Percentiles rank a stretch among this genome's conserved stretches.
These are phyloP conservation scores for Colletotrichum viniferum DNA, from an alignment of 2,329 filamentous ascomycete species.

Conservation along the genomic window DNA sequence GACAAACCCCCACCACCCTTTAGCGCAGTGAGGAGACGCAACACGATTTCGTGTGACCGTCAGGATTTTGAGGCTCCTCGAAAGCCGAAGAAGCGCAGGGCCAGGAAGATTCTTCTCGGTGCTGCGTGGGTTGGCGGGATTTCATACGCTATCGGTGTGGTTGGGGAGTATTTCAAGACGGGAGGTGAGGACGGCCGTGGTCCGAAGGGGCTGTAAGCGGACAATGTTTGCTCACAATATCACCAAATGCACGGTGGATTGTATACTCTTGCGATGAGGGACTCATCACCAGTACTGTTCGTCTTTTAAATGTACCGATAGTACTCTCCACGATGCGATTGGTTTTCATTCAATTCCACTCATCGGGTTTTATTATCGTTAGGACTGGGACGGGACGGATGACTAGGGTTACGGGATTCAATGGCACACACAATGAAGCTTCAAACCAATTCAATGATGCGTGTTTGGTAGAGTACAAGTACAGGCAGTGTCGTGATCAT, in stretches of 20 bases:
- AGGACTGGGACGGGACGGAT: not conserved
- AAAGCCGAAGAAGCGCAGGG: constrained; percentile 45
- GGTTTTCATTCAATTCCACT: not conserved
- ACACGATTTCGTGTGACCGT: constrained; percentile 45
- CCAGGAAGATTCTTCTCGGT: constrained; percentile 55
- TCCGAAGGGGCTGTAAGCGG: constrained; percentile 24
- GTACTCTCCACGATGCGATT: not conserved
- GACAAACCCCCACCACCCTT: constrained; percentile 40
- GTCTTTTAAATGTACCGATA: not conserved
- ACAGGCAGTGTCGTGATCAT: not conserved
- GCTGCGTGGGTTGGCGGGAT: constrained; percentile 59
- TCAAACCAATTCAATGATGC: not conserved
- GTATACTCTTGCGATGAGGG: not conserved
- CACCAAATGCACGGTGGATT: no score
- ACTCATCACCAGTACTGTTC: not conserved
- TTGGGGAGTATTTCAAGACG: constrained; percentile 61
- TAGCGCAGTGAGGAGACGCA: constrained; percentile 40
- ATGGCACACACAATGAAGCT: not conserved
- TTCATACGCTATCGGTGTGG: constrained; percentile 62
- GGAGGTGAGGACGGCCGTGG: constrained; percentile 48
- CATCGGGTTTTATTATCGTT: not conserved
- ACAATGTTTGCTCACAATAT: no score
- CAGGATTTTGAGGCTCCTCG: constrained; percentile 41
- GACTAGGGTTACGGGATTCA: not conserved
- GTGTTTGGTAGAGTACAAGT: not conserved